Base-by-base conservation (phyloP, 257 asterid species). In the Salvia rosmarinus region DNA sequence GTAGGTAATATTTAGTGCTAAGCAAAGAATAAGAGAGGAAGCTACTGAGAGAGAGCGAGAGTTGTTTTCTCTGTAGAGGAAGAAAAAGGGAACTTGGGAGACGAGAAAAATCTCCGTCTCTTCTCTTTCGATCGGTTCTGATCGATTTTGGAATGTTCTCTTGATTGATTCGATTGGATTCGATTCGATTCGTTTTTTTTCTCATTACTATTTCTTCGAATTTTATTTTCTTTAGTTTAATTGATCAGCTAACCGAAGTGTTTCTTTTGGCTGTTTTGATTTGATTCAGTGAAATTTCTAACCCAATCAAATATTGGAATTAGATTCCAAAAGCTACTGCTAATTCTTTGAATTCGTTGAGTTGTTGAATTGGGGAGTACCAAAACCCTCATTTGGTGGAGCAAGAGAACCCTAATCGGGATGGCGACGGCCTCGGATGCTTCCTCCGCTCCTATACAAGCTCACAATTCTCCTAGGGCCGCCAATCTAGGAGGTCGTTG, bases 371-470 rank as follows among this genome's bases (percentile, higher is more conserved):
- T 52, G 52, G 64, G 21, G 54, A 54, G 64, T 34, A 66, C 44
- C 50, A 28, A 37, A 73, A 73, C 64, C 67, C 67, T 17, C 46
- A 17, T 19, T 63, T 4, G 19, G 11, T 55, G 9, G 67, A 40
- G 28, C 20, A 51, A 54, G 64, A 42, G 69, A 72, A 47, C 78
- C 78, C 76, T 54, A 73, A 56, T 64, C 47, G 35, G 12, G 23
- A 85, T 85, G 89, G 82, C 84, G 62, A 72, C 82, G 25, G 73
- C 83, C 44, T 64, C 83, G 19, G 73, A 74, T 51, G 37, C 82
- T 46, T 59, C 79, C 23, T 57, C 77, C 3, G 34, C 77, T 0
- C 17, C 62, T 17, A 35, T 49, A 60, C 71, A 30, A 40, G 64
- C 81, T 35, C 81, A 73, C 21, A 76, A 77, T 57, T 82, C 89